Percentiles rank a stretch among this genome's conserved stretches.
phyloP scores from a whole-genome alignment of 2,329 filamentous ascomycete species.

The Trichoderma breve region DNA sequence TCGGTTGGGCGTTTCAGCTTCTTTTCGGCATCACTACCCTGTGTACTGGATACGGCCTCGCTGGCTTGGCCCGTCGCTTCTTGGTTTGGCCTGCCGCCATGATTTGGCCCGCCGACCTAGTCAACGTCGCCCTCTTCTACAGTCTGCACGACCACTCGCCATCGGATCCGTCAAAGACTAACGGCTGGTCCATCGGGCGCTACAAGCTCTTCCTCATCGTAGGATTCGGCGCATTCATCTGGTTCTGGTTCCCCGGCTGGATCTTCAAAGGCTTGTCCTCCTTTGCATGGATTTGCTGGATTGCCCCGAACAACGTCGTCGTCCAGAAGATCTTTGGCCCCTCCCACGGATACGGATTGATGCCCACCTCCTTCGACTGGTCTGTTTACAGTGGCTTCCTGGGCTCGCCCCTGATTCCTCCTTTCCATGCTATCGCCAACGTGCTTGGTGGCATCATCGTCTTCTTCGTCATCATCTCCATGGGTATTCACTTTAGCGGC shows the following conservation, averaged over 20 bases:
- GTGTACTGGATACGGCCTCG: conserved; percentile 56
- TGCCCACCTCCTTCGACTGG: conserved; percentile 61
- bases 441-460: conserved; percentile 51
- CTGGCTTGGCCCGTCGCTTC: conserved; percentile 53
- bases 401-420: conserved; percentile 50
- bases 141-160: conserved; percentile 46
- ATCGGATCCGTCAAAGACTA: conserved; percentile 49
- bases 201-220: conserved; percentile 62
- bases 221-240: conserved; percentile 49
- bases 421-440: conserved; percentile 56
- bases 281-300: conserved; percentile 62
- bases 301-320: conserved; percentile 58
- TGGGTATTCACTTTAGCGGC: conserved; percentile 58
- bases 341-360: conserved; percentile 55
- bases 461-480: conserved; percentile 57
- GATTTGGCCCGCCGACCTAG: conserved; percentile 57
- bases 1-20: conserved; percentile 54
- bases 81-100: conserved; percentile 55
- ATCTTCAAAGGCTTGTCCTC: conserved; percentile 62
- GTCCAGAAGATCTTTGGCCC: conserved; percentile 64
- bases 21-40: conserved; percentile 55
- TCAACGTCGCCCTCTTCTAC: conserved; percentile 52
- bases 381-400: conserved; percentile 49
- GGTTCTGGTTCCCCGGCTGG: conserved; percentile 63
- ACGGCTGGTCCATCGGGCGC: conserved; percentile 63